Percentiles rank a stretch among this genome's conserved stretches.
These are phyloP conservation scores for Rhizopogon salebrosus DNA, from an alignment of 768 basidiomycete species.

Conservation along the genomic window DNA sequence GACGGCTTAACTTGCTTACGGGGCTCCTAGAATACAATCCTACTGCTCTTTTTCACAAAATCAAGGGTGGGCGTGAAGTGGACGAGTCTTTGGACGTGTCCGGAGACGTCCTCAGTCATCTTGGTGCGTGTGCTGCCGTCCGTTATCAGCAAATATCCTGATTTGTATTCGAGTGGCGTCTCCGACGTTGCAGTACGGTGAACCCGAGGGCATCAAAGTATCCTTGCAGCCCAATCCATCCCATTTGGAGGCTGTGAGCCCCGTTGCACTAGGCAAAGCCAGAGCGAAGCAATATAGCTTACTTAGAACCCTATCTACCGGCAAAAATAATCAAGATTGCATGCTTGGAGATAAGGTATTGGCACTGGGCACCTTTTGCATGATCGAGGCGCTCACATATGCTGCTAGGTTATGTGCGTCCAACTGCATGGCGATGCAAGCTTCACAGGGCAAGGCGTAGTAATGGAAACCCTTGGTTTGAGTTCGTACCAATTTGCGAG, in stretches of 20 bases:
- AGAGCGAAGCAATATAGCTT: slow-evolving; percentile 87
- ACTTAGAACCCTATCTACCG: slow-evolving; percentile 53
- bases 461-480: slow-evolving; percentile 83
- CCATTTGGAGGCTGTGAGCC: slow-evolving; percentile 85
- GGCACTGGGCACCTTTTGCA: not conserved
- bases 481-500: slow-evolving; percentile 41
- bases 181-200: slow-evolving; percentile 54
- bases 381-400: slow-evolving; percentile 4
- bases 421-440: slow-evolving; percentile 91
- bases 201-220: slow-evolving; percentile 54
- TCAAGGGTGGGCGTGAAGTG: slow-evolving; percentile 71
- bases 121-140: slow-evolving; percentile 39
- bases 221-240: slow-evolving; percentile 80
- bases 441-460: slow-evolving; percentile 85
- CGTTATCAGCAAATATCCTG: not conserved
- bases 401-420: slow-evolving; percentile 80
- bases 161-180: slow-evolving; percentile 46
- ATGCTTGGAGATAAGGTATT: slow-evolving; percentile 29
- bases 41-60: slow-evolving; percentile 77
- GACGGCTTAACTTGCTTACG: slow-evolving; percentile 80
- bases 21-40: slow-evolving; percentile 67
- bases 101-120: slow-evolving; percentile 87
- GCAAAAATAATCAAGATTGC: slow-evolving; percentile 15
- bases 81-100: slow-evolving; percentile 61
- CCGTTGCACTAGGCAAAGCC: slow-evolving; percentile 84